Evolutionary conservation across 2,329 filamentous ascomycete species (phyloP), one percentile per base, ranked within the genome.

Genomic region (Xylaria arbuscula): DNA sequence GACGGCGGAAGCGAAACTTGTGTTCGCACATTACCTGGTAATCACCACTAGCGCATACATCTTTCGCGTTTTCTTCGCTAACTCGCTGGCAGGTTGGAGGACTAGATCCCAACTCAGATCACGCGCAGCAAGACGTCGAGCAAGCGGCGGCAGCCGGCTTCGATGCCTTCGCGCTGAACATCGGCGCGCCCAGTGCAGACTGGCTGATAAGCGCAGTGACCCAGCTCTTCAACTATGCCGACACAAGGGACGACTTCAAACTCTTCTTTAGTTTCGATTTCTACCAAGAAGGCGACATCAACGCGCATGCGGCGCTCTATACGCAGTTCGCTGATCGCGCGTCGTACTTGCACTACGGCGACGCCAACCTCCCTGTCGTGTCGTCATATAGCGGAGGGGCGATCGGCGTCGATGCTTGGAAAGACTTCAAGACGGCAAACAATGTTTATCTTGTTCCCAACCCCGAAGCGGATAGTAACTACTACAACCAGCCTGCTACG

Each of bases 211-310:
- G 70, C 60, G 72, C 77, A 0, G 62, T 78, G 28, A 66, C 71
- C 40, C 72, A 77, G 58, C 72, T 81, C 38, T 80, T 80, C 73
- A 70, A 74, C 55, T 71, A 75, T 61, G 78, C 79, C 4, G 64
- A 64, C 10, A 75, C 70, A 62, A 40, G 63, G 54, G 15, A 48
- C 34, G 62, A 72, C 42, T 79, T 81, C 72, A 78, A 78, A 69
- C 72, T 81, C 8, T 81, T 80, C 70, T 76, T 81, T 70, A 80
- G 78, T 63, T 75, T 81, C 67, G 80, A 81, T 64, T 68, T 80
- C 47, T 77, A 70, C 54, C 75, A 74, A 32, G 66, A 70, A 15
- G 61, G 62, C 3, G 72, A 77, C 54, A 71, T 76, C 24, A 70
- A 70, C 69, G 71, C 72, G 38, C 74, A 76, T 70, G 70, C 66